Conservation (phyloP, 257 asterid genomes). For the Gentiana macrophylla region DNA sequence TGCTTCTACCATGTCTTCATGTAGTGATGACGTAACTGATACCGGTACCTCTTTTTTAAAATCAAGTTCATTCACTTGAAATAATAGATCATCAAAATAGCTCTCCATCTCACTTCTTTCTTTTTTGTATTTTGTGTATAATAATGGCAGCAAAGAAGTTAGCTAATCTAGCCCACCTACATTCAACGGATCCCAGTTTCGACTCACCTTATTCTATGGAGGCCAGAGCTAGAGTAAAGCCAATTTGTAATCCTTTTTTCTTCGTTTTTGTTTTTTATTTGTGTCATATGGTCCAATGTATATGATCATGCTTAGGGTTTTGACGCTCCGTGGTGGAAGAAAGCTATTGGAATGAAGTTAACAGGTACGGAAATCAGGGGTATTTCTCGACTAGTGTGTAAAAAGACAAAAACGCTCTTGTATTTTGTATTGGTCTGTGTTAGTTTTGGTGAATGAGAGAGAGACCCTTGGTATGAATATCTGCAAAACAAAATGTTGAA, state of each 20-base stretch:
- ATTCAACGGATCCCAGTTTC: constrained; percentile 51
- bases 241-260: background rate
- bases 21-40: constrained; percentile 24
- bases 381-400: too few relatives aligned
- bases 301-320: constrained; percentile 40
- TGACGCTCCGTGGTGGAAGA: constrained; percentile 89
- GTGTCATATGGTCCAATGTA: background rate
- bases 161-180: constrained; percentile 57
- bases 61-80: background rate
- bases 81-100: background rate
- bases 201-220: constrained; percentile 86
- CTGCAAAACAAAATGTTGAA: background rate
- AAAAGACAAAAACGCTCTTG: background rate
- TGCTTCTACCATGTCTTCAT: constrained; percentile 28
- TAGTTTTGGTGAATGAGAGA: too few relatives aligned
- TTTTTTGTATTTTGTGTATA: constrained; percentile 14
- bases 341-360: constrained; percentile 61
- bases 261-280: too few relatives aligned
- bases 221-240: constrained; percentile 55
- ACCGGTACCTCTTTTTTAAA: constrained; percentile 41
- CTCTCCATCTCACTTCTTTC: constrained; percentile 1
- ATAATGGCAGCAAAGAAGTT: constrained; percentile 64
- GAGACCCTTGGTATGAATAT: background rate
- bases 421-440: too few relatives aligned
- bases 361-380: constrained; percentile 36